Conservation (phyloP, 2,329 filamentous ascomycete species). For the Beauveria medogensis region DNA sequence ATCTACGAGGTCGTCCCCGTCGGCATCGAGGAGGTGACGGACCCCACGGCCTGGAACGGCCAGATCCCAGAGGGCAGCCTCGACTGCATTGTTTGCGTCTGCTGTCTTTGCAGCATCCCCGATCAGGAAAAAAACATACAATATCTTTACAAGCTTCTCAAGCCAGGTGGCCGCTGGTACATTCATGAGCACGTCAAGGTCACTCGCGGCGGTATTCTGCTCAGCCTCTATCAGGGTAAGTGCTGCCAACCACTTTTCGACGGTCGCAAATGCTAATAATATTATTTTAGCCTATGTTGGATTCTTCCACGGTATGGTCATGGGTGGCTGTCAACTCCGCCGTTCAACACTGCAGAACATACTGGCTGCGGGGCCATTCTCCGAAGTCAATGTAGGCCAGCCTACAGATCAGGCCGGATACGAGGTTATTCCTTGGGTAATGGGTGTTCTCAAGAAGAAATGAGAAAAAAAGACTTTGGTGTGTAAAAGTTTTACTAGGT, state of each 20-base stretch:
- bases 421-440: conserved; percentile 38
- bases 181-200: conserved; percentile 52
- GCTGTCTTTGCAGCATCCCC: conserved; percentile 58
- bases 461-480: background rate
- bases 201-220: conserved; percentile 29
- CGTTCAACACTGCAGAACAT: conserved; percentile 40
- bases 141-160: conserved; percentile 49
- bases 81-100: conserved; percentile 52
- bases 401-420: conserved; percentile 34
- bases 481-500: background rate
- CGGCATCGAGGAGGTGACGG: conserved; percentile 50
- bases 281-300: conserved; percentile 36
- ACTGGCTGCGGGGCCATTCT: conserved; percentile 43
- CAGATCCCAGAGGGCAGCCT: conserved; percentile 42
- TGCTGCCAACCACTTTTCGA: conserved; percentile 10
- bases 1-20: conserved; percentile 55
- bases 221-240: conserved; percentile 45
- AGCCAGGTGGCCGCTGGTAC: conserved; percentile 55
- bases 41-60: conserved; percentile 33
- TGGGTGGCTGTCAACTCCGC: conserved; percentile 45
- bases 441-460: conserved; percentile 45
- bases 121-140: conserved; percentile 47
- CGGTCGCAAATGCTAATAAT: background rate
- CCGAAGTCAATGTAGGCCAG: conserved; percentile 37
- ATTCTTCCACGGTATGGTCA: conserved; percentile 41